Percentiles rank a stretch among this genome's conserved stretches.
Conservation (phyloP, 371 early-diverging fungal genomes). For the Umbelopsis sp. region DNA sequence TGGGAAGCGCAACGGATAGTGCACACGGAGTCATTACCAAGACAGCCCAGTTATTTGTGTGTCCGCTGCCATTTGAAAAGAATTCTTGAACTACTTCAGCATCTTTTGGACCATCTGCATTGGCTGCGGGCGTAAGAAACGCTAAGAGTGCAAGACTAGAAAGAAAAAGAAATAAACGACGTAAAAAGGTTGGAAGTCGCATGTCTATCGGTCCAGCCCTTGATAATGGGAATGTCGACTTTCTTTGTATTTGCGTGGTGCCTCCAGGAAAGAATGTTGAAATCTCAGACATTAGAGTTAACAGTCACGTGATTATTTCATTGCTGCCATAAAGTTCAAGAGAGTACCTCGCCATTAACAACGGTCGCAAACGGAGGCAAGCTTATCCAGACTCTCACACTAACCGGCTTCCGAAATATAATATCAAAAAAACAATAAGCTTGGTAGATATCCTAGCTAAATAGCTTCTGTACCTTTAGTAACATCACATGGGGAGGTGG, state of each 20-base stretch:
- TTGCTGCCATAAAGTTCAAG: too few species aligned
- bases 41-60: conserved; percentile 98
- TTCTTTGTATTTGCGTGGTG: neutral
- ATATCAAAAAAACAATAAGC: too few species aligned
- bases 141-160: neutral
- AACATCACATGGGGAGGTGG: too few species aligned
- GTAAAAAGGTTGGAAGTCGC: neutral
- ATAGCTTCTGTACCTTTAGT: too few species aligned
- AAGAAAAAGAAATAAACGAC: neutral
- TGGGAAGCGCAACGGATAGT: too few species aligned
- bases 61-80: conserved; percentile 61
- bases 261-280: neutral
- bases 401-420: too few species aligned
- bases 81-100: conserved; percentile 45
- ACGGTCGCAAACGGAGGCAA: too few species aligned
- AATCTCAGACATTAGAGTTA: neutral
- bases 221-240: neutral
- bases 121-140: neutral
- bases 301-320: neutral
- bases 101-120: neutral
- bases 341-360: too few species aligned
- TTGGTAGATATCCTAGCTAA: neutral
- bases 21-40: conserved; percentile 52
- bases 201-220: neutral
- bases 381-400: too few species aligned